A percentile compares a stretch with the other conserved stretches of the same genome.
phyloP scores from a whole-genome alignment of 495 filamentous ascomycete species.

The Aspergillus bridgeri region DNA sequence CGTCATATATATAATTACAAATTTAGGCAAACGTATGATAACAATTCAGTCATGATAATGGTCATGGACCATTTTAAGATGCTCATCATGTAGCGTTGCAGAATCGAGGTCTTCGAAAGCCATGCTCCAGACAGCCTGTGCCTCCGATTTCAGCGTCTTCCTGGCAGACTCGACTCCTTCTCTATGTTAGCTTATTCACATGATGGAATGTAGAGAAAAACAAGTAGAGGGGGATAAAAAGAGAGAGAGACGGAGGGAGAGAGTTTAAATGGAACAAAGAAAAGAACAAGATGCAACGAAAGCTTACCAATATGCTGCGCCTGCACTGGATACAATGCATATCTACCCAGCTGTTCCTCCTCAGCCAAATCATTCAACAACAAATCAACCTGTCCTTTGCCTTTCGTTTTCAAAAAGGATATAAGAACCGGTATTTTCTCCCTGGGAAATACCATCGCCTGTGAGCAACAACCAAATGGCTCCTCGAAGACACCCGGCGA shows the following conservation, averaged over 20 bases:
- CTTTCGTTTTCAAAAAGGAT: background rate
- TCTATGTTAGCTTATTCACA: background rate
- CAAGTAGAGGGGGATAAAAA: too few species aligned
- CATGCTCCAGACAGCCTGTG: constrained; percentile 2
- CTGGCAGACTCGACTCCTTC: background rate
- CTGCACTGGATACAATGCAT: background rate
- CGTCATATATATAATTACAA: background rate
- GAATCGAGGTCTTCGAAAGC: background rate
- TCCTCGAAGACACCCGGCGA: background rate
- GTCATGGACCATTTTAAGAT: background rate
- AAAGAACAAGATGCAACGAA: background rate
- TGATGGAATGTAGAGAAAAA: too few species aligned
- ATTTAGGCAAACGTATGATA: background rate
- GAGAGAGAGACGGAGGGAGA: background rate
- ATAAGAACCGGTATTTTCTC: background rate
- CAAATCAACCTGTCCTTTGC: background rate
- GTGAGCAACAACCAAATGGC: constrained; percentile 1
- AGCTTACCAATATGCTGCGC: constrained; percentile 2
- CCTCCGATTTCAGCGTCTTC: background rate
- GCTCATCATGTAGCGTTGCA: background rate
- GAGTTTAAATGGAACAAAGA: background rate
- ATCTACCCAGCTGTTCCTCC: background rate
- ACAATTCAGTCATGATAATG: background rate
- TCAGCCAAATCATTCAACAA: background rate
- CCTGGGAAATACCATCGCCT: constrained; percentile 1